phyloP scores from a whole-genome alignment of 1,284 basidiomycete species.

The Anthracocystis setariae region DNA sequence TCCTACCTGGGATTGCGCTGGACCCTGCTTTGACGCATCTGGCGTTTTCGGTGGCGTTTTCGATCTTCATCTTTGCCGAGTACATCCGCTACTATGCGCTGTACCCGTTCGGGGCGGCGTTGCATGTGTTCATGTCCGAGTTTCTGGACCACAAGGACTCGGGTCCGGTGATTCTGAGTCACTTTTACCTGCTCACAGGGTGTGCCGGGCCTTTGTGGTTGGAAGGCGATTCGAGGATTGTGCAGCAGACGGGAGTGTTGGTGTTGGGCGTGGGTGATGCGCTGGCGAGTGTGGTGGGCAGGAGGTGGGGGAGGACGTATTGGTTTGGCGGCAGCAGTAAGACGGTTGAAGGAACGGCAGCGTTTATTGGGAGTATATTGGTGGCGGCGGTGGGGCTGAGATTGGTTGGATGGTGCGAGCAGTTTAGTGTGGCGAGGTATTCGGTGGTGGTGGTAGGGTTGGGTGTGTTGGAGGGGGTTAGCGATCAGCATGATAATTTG shows the following conservation, averaged over 20 bases:
- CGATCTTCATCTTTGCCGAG: conserved; percentile 65
- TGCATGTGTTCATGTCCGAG: conserved; percentile 93
- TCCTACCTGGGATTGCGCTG: conserved; percentile 88
- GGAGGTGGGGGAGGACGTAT: conserved; percentile 78
- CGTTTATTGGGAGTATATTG: conserved; percentile 81
- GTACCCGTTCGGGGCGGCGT: conserved; percentile 90
- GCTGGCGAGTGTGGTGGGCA: conserved; percentile 89
- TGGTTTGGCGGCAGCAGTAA: conserved; percentile 86
- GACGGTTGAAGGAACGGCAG: conserved; percentile 88
- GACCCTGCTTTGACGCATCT: conserved; percentile 97
- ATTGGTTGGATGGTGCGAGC: conserved; percentile 71
- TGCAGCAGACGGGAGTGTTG: conserved; percentile 86
- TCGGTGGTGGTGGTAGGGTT: conserved; percentile 33
- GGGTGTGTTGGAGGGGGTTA: conserved; percentile 62
- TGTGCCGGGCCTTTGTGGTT: conserved; percentile 94
- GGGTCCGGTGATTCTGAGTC: conserved; percentile 94
- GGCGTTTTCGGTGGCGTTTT: conserved; percentile 78
- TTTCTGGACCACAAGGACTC: conserved; percentile 95
- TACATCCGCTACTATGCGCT: conserved; percentile 87
- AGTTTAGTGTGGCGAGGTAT: conserved; percentile 47
- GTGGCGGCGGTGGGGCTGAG: conserved; percentile 78
- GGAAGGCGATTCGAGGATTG: conserved; percentile 72
- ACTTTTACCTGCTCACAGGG: conserved; percentile 95
- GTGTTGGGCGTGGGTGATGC: conserved; percentile 93
- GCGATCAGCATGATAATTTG: conserved; percentile 66